Evolutionary conservation across 495 filamentous ascomycete genomes (phyloP), one percentile per base, ranked within the genome.

Genomic region (Neurospora sp.): DNA sequence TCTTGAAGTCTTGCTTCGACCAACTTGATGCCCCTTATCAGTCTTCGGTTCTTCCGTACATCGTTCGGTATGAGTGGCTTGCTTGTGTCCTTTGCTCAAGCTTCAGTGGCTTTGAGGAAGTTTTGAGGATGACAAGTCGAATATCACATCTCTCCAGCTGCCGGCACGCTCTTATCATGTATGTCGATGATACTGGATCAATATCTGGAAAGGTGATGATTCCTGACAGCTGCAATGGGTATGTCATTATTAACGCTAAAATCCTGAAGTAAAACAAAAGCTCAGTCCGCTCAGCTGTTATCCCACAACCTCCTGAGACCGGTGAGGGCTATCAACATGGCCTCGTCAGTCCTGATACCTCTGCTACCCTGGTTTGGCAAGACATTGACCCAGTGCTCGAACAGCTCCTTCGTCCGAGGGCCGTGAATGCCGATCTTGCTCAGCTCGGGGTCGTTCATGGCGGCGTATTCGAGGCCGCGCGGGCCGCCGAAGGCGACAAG

Each of bases 301-400:
- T 81, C 84, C 85, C 85, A 86, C 72, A 92, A 74, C 69, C 81
- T 85, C 78, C 87, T 85, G 75, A 93, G 76, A 2, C 85, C 87
- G 74, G 85, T 87, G 81, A 94, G 77, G 1, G 86, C 90, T 74
- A 93, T 84, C 87, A 91, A 91, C 62, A 94, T 81, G 1, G 92
- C 92, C 79, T 95, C 92, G 72, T 94, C 92, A 5, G 91, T 94
- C 76, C 91, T 82, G 72, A 94, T 93, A 2, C 89, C 92, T 75
- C 92, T 83, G 77, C 90, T 93, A 1, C 92, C 92, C 78, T 94
- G 91, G 3, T 88, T 88, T 3, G 91, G 91, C 74, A 90, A 83
- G 1, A 93, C 82, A 78, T 95, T 91, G 20, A 95, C 85, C 92
- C 91, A 94, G 70, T 87, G 81, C 80, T 95, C 92, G 79, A 95